Percentiles rank a stretch among this genome's conserved stretches.
Evolutionary conservation across 83 land plant genomes (phyloP).

Genomic region (Picea abies): DNA sequence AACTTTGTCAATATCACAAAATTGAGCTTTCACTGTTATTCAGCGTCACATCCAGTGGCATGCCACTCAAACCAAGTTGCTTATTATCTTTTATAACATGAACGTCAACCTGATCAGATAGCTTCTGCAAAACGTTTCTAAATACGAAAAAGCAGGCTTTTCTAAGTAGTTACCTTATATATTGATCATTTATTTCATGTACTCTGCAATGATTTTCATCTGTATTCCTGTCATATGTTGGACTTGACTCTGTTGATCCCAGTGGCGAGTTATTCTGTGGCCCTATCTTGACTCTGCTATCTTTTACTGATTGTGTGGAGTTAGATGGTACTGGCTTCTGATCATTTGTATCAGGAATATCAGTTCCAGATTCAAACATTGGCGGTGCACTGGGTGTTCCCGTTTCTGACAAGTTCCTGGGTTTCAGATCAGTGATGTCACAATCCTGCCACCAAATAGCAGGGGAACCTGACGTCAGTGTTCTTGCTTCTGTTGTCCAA

Average conservation of each 20-base stretch:
- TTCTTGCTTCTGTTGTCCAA: neutral
- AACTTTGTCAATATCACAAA: neutral
- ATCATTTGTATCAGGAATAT: constrained; percentile 16
- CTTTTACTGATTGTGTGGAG: neutral
- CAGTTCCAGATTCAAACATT: constrained; percentile 45
- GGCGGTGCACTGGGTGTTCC: constrained; percentile 96
- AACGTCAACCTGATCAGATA: neutral
- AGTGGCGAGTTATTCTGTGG: neutral
- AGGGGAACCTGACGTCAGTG: neutral
- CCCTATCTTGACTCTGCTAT: neutral
- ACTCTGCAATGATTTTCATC: constrained; percentile 2
- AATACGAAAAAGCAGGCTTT: neutral
- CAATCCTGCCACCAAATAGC: neutral
- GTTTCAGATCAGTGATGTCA: neutral
- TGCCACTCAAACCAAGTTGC: constrained; percentile 1
- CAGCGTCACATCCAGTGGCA: neutral
- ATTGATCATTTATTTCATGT: constrained; percentile 1
- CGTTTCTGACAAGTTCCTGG: constrained; percentile 28
- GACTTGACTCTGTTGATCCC: neutral
- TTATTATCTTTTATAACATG: neutral
- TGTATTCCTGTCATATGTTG: neutral
- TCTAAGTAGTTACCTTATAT: constrained; percentile 2
- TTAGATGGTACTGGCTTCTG: neutral
- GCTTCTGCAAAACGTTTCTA: neutral
- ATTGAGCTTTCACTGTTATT: neutral